A percentile compares a stretch with the other conserved stretches of the same genome.
Evolutionary conservation across 2,329 filamentous ascomycete genomes (phyloP).

Genomic region (Hysterium pulicare): DNA sequence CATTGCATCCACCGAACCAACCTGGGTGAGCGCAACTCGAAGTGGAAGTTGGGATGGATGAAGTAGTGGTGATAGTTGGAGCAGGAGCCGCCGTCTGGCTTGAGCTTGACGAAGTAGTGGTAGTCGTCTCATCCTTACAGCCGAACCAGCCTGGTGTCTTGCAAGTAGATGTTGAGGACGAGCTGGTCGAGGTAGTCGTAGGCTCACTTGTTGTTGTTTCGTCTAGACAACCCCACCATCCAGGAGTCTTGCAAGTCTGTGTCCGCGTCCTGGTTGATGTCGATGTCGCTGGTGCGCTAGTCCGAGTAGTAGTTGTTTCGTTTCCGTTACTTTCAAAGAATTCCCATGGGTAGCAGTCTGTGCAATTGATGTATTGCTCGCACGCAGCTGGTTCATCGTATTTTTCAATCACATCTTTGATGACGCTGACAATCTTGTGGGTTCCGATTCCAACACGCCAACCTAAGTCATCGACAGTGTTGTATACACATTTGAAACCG

Average conservation of each 20-base stretch:
- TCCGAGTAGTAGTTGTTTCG: conserved; percentile 61
- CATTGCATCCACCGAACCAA: conserved; percentile 43
- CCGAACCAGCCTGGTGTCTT: conserved; percentile 59
- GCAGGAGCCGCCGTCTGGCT: conserved; percentile 20
- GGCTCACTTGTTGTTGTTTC: conserved; percentile 52
- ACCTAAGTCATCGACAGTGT: conserved; percentile 85
- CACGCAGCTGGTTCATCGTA: conserved; percentile 81
- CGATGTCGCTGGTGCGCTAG: conserved; percentile 50
- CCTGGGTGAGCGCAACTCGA: conserved; percentile 38
- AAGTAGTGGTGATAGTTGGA: conserved; percentile 4
- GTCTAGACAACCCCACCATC: conserved; percentile 84
- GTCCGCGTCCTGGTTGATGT: conserved; percentile 69
- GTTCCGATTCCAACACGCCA: conserved; percentile 90
- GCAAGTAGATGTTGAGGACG: conserved; percentile 40
- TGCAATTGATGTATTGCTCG: conserved; percentile 69
- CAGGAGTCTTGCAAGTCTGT: conserved; percentile 83
- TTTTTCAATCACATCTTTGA: conserved; percentile 77
- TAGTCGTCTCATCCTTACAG: conserved; percentile 52
- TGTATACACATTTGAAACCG: conserved; percentile 83
- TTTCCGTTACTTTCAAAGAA: conserved; percentile 91
- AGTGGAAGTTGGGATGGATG: conserved; percentile 17
- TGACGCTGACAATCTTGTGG: conserved; percentile 85
- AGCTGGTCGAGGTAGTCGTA: conserved; percentile 46
- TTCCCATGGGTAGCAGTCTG: conserved; percentile 91
- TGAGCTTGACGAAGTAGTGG: conserved; percentile 27